Conservation (phyloP, 2,329 filamentous ascomycete species). For the Didymella glomerata region DNA sequence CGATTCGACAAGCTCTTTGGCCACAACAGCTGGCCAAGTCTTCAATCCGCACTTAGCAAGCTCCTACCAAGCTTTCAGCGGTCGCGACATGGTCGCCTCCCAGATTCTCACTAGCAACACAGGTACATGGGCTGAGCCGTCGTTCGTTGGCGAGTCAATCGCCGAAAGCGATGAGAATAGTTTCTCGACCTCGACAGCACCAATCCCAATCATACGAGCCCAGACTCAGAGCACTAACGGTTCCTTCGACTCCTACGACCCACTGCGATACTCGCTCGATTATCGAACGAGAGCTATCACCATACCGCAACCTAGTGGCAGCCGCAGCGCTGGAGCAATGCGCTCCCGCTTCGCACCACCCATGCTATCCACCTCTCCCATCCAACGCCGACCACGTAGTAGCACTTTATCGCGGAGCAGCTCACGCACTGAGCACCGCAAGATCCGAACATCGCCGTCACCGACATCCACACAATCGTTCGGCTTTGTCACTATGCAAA, state of each 20-base stretch:
- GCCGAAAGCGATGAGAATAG: conserved; percentile 35
- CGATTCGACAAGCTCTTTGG: conserved; percentile 31
- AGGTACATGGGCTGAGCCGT: conserved; percentile 43
- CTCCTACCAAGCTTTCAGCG: conserved; percentile 42
- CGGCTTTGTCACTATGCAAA: conserved; percentile 48
- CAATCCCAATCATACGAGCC: conserved; percentile 44
- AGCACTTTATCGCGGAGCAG: conserved; percentile 36
- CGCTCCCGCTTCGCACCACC: conserved; percentile 32
- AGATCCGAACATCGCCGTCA: conserved; percentile 34
- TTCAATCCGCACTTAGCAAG: conserved; percentile 44
- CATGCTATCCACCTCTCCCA: conserved; percentile 39
- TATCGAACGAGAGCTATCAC: conserved; percentile 37
- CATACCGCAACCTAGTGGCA: conserved; percentile 38
- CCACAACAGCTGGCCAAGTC: conserved; percentile 33
- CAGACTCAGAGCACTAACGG: conserved; percentile 29
- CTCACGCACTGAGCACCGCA: conserved; percentile 37
- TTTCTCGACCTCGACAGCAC: conserved; percentile 29
- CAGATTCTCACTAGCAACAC: conserved; percentile 39
- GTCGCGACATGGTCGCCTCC: conserved; percentile 41
- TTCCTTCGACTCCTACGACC: conserved; percentile 27
- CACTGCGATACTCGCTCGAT: conserved; percentile 14
- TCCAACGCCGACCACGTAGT: conserved; percentile 34
- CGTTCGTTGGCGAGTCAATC: conserved; percentile 41
- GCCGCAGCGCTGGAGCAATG: conserved; percentile 22
- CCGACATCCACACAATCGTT: conserved; percentile 40